These are phyloP conservation scores for Penicillium thymicola DNA, from an alignment of 2,329 filamentous ascomycete genomes.

Conservation along the genomic window DNA sequence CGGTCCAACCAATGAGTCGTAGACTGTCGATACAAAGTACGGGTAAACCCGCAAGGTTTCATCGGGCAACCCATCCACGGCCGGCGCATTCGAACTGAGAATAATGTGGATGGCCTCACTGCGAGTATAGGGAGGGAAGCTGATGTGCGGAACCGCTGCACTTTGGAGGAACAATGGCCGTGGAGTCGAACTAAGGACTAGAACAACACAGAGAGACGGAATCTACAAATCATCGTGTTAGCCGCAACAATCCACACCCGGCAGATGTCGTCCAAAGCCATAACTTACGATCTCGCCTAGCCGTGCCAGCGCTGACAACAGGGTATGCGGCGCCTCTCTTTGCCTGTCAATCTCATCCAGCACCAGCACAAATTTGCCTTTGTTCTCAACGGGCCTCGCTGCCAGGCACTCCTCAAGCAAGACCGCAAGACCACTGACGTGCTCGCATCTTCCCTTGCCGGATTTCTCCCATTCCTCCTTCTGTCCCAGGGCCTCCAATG, in stretches of 20 bases:
- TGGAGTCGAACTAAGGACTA: conserved; percentile 68
- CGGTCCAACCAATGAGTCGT: conserved; percentile 79
- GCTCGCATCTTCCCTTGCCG: conserved; percentile 67
- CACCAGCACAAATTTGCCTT: conserved; percentile 71
- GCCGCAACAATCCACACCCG: not conserved
- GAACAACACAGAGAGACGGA: conserved; percentile 69
- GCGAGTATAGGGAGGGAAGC: conserved; percentile 82
- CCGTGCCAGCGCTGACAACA: conserved; percentile 76
- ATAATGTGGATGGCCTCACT: conserved; percentile 76
- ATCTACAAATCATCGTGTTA: conserved; percentile 54
- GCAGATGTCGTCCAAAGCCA: not conserved
- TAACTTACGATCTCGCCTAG: conserved; percentile 71
- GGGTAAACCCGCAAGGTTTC: conserved; percentile 44
- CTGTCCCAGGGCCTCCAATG: conserved; percentile 34
- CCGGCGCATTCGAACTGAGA: conserved; percentile 50
- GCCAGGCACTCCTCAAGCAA: conserved; percentile 56
- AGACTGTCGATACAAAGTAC: conserved; percentile 77
- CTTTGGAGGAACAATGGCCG: conserved; percentile 67
- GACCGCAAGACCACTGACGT: conserved; percentile 70
- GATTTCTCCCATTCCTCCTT: conserved; percentile 45
- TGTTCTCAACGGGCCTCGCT: conserved; percentile 24
- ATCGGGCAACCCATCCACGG: conserved; percentile 30
- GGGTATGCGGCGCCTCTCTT: conserved; percentile 71
- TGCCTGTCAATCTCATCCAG: conserved; percentile 86
- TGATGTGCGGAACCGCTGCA: conserved; percentile 69